Conservation (phyloP, 768 basidiomycete species). For the Pisolithus albus region DNA sequence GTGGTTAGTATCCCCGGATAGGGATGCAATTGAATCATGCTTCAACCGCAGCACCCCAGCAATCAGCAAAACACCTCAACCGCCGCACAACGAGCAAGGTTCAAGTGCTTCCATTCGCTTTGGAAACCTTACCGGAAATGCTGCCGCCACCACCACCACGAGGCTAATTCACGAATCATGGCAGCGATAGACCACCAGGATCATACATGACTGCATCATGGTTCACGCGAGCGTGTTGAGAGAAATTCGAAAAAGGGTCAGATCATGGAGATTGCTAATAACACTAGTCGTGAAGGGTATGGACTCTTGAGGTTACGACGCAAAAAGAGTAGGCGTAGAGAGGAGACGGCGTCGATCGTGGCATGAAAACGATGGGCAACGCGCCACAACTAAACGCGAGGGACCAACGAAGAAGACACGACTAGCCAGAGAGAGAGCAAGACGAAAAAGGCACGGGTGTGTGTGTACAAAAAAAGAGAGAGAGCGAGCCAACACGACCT, state of each 20-base stretch:
- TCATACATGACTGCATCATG: background rate
- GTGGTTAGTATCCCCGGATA: too few relatives aligned
- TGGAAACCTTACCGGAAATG: too few relatives aligned
- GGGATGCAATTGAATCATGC: too few relatives aligned
- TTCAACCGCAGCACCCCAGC: too few relatives aligned
- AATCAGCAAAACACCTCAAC: too few relatives aligned
- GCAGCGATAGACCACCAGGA: background rate
- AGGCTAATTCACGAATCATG: too few relatives aligned
- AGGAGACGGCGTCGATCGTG: constrained; percentile 11
- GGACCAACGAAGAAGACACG: background rate
- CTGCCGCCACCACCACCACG: too few relatives aligned
- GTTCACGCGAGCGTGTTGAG: constrained; percentile 3
- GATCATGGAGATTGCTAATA: constrained; percentile 33
- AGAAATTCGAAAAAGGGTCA: constrained; percentile 19
- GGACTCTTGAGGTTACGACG: constrained; percentile 20
- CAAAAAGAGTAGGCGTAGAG: constrained; percentile 8
- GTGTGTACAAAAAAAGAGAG: background rate
- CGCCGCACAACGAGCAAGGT: too few relatives aligned
- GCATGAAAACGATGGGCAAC: background rate
- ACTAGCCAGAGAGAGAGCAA: constrained; percentile 14
- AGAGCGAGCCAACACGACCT: constrained; percentile 3
- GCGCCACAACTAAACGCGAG: background rate
- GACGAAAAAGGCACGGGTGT: background rate
- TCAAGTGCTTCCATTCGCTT: too few relatives aligned
- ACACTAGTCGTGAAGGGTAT: constrained; percentile 34